Evolutionary conservation across 1,139 yeast genomes (phyloP), one percentile per base, ranked within the genome.

Genomic region (Fermentozyma sake): DNA sequence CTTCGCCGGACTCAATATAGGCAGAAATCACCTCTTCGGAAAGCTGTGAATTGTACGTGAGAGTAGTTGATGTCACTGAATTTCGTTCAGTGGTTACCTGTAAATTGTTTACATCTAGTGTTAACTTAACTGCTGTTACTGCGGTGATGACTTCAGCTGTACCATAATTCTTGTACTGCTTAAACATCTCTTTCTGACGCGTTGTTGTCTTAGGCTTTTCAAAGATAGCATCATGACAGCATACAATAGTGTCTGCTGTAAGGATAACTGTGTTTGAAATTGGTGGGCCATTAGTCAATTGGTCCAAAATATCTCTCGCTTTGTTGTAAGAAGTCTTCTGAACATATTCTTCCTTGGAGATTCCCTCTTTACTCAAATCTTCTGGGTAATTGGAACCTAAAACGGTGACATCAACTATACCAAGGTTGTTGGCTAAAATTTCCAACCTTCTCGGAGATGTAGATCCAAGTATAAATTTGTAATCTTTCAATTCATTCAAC

Each of bases 201-300:
- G 58, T 60, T 31, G 63, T 63, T 6, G 67, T 61, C 6, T 47
- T 50, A 0, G 98, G 98, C 51, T 91, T 91, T 50, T 89, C 97
- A 39, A 77, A 69, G 7, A 89, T 75, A 16, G 52, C 46, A 4
- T 76, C 77, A 23, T 71, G 65, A 26, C 74, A 62, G 14, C 76
- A 75, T n/a, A 89, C 74, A 7, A 91, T 71, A 0, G 96, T 86
- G 48, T 93, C 97, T n/a, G 96, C 91, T 1, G 94, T 76, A 4
- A 84, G 44, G 4, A 78, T 57, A 3, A 84, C 46, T 12, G 23
- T 44, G 24, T 16, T 16, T n/a, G n/a, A n/a, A n/a, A n/a, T n/a
- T 22, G 11, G 19, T 18, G 17, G 11, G 10, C 18, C 20, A 14
- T 12, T 23, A 12, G 32, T 16, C 30, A 72, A 52, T 19, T 66